phyloP scores from a whole-genome alignment of 2,329 filamentous ascomycete species.

The Fusarium torulosum region DNA sequence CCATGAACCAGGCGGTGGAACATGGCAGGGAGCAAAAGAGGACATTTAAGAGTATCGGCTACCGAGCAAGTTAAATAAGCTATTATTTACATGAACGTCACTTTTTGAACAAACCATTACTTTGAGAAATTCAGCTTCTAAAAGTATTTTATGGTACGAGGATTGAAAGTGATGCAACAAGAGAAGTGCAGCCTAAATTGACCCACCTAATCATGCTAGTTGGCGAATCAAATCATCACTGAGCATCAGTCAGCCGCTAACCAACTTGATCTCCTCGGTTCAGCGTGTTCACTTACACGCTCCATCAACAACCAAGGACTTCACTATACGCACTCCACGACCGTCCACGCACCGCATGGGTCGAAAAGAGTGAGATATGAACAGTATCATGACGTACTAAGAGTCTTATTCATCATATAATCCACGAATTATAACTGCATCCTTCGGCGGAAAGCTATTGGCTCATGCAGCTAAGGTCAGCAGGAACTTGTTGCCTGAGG shows the following conservation, averaged over 20 bases:
- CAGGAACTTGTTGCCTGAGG: slow-evolving; percentile 37
- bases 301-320: not conserved
- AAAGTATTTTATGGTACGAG: too few species aligned
- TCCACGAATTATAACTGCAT: not conserved
- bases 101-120: too few species aligned
- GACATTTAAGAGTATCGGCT: too few species aligned
- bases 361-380: too few species aligned
- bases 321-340: rapidly evolving
- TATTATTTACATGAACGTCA: too few species aligned
- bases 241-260: not conserved
- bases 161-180: not conserved
- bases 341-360: rapidly evolving
- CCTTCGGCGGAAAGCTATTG: not conserved
- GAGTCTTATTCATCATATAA: rapidly evolving
- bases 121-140: too few species aligned
- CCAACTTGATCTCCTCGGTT: not conserved
- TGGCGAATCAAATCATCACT: not conserved
- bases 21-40: not conserved
- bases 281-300: not conserved
- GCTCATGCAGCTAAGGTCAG: slow-evolving; percentile 2
- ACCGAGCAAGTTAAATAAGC: too few species aligned
- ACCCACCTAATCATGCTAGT: not conserved
- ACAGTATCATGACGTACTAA: too few species aligned
- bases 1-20: not conserved
- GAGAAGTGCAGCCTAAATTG: slow-evolving; percentile 3